phyloP scores from a whole-genome alignment of 1,284 basidiomycete genomes.

The Ganoderma sinense region DNA sequence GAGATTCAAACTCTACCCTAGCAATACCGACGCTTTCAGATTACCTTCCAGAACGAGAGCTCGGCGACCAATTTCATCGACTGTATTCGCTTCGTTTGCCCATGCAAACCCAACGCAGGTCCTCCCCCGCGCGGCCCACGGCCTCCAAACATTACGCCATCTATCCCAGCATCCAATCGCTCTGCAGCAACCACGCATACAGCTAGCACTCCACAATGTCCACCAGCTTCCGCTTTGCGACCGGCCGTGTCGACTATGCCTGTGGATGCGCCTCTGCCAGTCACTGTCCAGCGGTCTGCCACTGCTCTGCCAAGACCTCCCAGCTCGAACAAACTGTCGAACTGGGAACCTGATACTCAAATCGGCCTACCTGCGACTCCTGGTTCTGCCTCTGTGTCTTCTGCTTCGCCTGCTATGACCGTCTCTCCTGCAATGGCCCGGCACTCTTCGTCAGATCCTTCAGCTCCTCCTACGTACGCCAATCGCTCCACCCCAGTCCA shows the following conservation, averaged over 20 bases:
- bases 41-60: conserved; percentile 62
- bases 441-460: conserved; percentile 14
- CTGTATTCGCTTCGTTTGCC: conserved; percentile 70
- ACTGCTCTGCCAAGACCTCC: background rate
- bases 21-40: conserved; percentile 77
- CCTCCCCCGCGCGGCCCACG: conserved; percentile 18
- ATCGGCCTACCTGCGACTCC: background rate
- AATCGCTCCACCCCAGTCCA: background rate
- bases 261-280: background rate
- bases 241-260: conserved; percentile 1
- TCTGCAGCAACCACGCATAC: conserved; percentile 11
- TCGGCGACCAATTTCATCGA: conserved; percentile 65
- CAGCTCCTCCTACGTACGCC: background rate
- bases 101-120: conserved; percentile 55
- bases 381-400: conserved; percentile 9
- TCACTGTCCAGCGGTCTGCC: background rate
- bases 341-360: background rate
- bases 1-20: conserved; percentile 34
- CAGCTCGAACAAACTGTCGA: background rate
- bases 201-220: background rate
- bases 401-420: conserved; percentile 28
- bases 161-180: background rate
- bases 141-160: background rate
- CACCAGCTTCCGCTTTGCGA: background rate
- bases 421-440: conserved; percentile 23